Conservation (phyloP, 805 yeast genomes). For the Isabelozyma pseudorhagii region DNA sequence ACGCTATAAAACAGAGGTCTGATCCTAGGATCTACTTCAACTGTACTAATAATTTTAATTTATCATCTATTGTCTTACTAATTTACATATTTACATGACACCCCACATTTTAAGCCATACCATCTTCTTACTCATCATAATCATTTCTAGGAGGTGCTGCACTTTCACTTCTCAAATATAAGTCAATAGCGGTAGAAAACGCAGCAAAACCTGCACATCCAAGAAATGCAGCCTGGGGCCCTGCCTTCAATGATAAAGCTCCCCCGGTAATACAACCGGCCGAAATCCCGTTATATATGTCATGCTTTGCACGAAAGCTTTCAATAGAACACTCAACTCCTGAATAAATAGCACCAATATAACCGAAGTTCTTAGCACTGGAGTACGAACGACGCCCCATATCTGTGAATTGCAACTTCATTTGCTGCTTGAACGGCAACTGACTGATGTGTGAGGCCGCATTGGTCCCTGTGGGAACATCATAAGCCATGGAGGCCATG, state of each 20-base stretch:
- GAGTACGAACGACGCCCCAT: constrained; percentile 88
- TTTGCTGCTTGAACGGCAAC: constrained; percentile 87
- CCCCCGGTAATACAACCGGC: constrained; percentile 99
- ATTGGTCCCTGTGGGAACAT: constrained; percentile 66
- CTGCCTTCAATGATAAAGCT: constrained; percentile 86
- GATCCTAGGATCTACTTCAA: too few relatives aligned
- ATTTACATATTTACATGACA: not conserved
- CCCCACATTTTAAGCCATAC: not conserved
- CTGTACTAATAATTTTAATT: not conserved
- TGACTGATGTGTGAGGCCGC: constrained; percentile 63
- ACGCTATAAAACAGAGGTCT: too few relatives aligned
- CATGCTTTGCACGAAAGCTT: constrained; percentile 83
- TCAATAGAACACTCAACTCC: constrained; percentile 93
- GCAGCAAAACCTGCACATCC: constrained; percentile 99
- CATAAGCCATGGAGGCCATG: constrained; percentile 85
- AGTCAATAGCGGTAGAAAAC: constrained; percentile 84
- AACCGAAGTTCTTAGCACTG: constrained; percentile 92
- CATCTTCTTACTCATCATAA: constrained; percentile 52
- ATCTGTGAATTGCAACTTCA: constrained; percentile 85
- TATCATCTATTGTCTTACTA: not conserved
- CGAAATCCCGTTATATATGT: constrained; percentile 82
- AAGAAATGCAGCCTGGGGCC: constrained; percentile 85
- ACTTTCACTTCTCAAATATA: constrained; percentile 81
- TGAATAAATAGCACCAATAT: constrained; percentile 84
- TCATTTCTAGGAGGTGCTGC: constrained; percentile 84